These are phyloP conservation scores for Colletotrichum sidae DNA, from an alignment of 2,329 filamentous ascomycete genomes.

Conservation along the genomic window DNA sequence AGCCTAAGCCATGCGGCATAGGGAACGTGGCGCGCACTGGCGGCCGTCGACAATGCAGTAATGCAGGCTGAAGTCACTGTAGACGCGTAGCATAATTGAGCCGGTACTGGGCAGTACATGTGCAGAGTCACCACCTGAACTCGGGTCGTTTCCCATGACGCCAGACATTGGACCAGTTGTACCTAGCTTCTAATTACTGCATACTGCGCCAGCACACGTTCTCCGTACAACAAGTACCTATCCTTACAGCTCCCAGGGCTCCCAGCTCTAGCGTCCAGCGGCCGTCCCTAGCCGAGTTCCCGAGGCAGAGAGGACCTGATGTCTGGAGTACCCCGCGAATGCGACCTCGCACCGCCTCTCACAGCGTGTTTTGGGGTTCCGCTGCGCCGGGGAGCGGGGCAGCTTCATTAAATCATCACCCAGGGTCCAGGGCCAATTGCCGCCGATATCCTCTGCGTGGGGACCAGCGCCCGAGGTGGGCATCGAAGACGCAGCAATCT, in stretches of 20 bases:
- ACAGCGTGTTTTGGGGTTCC: constrained; percentile 29
- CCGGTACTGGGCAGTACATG: too few relatives aligned
- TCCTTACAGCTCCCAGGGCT: too few relatives aligned
- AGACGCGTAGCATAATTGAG: too few relatives aligned
- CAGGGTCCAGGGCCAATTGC: constrained; percentile 29
- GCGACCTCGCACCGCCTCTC: constrained; percentile 15
- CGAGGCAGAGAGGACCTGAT: constrained; percentile 31
- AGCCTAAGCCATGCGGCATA: constrained; percentile 24
- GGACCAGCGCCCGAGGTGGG: neutral
- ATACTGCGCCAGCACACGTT: too few relatives aligned
- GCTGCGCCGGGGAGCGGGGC: constrained; percentile 33
- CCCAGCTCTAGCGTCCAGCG: constrained; percentile 2
- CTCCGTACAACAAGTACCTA: too few relatives aligned
- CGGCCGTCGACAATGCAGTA: constrained; percentile 16
- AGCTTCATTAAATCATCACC: constrained; percentile 3
- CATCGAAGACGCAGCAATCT: neutral
- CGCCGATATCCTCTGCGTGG: constrained; percentile 6
- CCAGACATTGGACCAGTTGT: constrained; percentile 19
- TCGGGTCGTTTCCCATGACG: constrained; percentile 17
- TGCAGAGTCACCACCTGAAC: too few relatives aligned
- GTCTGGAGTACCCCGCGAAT: constrained; percentile 33
- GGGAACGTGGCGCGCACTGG: constrained; percentile 31
- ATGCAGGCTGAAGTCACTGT: neutral
- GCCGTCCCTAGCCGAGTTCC: constrained; percentile 36
- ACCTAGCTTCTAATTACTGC: neutral